Conservation (phyloP, 2,329 filamentous ascomycete genomes). For the Trichoderma simmonsii region DNA sequence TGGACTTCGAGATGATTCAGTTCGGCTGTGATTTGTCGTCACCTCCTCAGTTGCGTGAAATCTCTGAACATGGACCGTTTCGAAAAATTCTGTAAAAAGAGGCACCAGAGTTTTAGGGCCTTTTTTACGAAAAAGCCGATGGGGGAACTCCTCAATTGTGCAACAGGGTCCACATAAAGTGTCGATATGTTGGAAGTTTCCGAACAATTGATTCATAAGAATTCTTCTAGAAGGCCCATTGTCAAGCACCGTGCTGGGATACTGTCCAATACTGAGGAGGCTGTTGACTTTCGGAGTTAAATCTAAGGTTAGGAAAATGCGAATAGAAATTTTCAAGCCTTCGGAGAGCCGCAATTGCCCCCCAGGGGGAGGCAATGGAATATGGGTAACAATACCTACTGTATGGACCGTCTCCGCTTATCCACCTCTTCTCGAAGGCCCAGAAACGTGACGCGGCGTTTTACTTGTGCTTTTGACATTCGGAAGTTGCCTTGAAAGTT, state of each 20-base stretch:
- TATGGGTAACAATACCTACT: not conserved
- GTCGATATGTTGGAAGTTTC: not conserved
- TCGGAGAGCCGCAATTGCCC: not conserved
- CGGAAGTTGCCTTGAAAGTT: not conserved
- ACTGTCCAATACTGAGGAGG: not conserved
- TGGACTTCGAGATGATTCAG: not conserved
- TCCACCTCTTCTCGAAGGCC: conserved; percentile 5
- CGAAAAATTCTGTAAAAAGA: conserved; percentile 10
- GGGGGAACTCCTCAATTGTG: not conserved
- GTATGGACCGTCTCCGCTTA: not conserved
- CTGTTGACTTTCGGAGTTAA: not conserved
- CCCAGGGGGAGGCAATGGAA: not conserved
- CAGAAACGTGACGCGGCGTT: conserved; percentile 9
- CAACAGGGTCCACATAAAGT: not conserved
- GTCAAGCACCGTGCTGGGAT: not conserved
- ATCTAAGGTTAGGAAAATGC: not conserved
- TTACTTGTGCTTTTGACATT: not conserved
- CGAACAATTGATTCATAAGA: not conserved
- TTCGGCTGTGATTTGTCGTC: conserved; percentile 2
- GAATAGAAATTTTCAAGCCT: not conserved
- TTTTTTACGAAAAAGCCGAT: not conserved
- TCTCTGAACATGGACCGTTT: not conserved
- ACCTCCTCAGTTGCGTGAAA: not conserved
- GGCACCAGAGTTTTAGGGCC: not conserved
- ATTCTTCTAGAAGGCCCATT: not conserved